Percentiles rank a stretch among this genome's conserved stretches.
phyloP scores from a whole-genome alignment of 495 filamentous ascomycete species.

The Aspergillus carlsbadensis region DNA sequence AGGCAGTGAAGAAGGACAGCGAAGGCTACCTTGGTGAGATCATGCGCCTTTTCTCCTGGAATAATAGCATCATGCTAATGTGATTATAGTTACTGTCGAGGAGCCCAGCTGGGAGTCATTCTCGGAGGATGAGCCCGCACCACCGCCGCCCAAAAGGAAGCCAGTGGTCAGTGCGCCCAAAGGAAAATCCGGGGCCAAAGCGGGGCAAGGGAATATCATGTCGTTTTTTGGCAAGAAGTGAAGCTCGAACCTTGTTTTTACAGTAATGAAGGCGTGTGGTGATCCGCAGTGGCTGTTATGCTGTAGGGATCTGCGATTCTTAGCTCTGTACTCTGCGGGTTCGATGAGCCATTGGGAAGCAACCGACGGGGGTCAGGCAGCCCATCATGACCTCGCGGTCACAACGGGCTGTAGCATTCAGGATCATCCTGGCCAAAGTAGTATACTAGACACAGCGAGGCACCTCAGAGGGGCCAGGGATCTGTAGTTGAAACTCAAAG shows the following conservation, averaged over 20 bases:
- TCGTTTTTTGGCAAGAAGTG: conserved; percentile 90
- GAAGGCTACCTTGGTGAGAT: conserved; percentile 86
- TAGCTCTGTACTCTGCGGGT: neutral
- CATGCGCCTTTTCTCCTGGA: neutral
- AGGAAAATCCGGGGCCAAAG: conserved; percentile 61
- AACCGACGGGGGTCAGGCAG: neutral
- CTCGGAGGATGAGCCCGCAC: conserved; percentile 81
- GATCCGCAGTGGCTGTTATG: neutral
- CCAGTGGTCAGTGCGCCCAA: conserved; percentile 46
- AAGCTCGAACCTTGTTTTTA: neutral
- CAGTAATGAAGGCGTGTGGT: neutral
- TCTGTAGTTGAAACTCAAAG: too few species aligned
- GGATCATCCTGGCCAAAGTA: neutral
- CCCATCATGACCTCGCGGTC: neutral
- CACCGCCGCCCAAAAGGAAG: conserved; percentile 56
- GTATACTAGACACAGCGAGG: too few species aligned
- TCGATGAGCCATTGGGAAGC: neutral
- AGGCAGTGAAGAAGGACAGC: conserved; percentile 85
- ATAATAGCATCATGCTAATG: conserved; percentile 14
- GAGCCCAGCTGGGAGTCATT: conserved; percentile 93
- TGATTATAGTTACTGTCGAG: conserved; percentile 76
- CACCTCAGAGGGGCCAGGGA: too few species aligned
- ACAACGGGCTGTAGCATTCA: neutral
- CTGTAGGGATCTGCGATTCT: neutral
- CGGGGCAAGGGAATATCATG: conserved; percentile 86